A percentile compares a stretch with the other conserved stretches of the same genome.
These are phyloP conservation scores for Pleurotus djamor DNA, from an alignment of 768 basidiomycete species.

Conservation along the genomic window DNA sequence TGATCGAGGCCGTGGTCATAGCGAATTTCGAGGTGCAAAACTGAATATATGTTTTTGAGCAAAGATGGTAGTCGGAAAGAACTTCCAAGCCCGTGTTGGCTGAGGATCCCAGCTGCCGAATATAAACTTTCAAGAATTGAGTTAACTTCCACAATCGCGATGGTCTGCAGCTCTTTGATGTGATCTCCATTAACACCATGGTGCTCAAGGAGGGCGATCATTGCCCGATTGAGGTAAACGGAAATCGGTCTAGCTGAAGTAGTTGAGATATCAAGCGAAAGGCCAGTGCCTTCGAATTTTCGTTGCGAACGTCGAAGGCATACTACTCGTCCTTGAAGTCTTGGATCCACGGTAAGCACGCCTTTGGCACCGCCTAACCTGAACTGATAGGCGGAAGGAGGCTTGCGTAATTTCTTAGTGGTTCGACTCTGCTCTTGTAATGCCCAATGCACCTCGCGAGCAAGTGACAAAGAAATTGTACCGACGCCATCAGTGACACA, in stretches of 20 bases:
- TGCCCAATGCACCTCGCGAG: slow-evolving; percentile 29
- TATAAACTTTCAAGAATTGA: slow-evolving; percentile 27
- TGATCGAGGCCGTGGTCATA: slow-evolving; percentile 16
- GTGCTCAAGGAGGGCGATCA: slow-evolving; percentile 47
- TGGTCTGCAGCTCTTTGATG: slow-evolving; percentile 34
- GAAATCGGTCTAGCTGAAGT: slow-evolving; percentile 40
- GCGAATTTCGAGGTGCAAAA: slow-evolving; percentile 25
- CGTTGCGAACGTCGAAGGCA: slow-evolving; percentile 41
- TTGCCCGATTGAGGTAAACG: slow-evolving; percentile 43
- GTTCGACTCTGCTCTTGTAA: slow-evolving; percentile 25
- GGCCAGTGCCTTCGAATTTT: slow-evolving; percentile 41
- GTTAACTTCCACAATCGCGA: slow-evolving; percentile 32
- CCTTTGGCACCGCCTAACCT: slow-evolving; percentile 48
- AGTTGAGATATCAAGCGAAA: slow-evolving; percentile 45
- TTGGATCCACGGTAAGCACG: slow-evolving; percentile 41
- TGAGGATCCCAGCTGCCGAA: slow-evolving; percentile 34
- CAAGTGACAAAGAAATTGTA: slow-evolving; percentile 35
- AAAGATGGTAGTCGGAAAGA: slow-evolving; percentile 44
- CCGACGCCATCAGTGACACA: slow-evolving; percentile 55
- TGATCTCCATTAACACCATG: slow-evolving; percentile 30
- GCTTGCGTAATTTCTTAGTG: slow-evolving; percentile 9
- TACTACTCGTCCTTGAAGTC: slow-evolving; percentile 28
- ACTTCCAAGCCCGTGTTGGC: slow-evolving; percentile 40
- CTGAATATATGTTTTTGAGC: slow-evolving; percentile 29
- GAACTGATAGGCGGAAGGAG: slow-evolving; percentile 42